Evolutionary conservation across 805 yeast genomes (phyloP).

Genomic region (Cephaloascus fragrans): DNA sequence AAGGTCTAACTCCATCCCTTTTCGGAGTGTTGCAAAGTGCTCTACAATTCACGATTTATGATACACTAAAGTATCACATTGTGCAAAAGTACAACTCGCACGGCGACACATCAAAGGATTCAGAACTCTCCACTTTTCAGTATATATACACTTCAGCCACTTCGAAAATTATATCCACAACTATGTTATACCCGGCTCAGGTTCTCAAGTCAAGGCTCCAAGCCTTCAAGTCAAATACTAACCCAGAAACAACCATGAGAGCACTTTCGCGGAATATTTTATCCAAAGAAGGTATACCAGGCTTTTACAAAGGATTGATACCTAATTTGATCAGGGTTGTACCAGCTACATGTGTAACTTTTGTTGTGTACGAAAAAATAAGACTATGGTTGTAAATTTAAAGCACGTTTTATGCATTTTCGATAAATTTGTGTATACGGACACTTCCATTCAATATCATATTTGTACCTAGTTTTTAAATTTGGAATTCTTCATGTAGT

Average conservation of each 20-base stretch:
- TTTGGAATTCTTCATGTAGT: too few relatives aligned
- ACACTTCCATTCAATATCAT: too few relatives aligned
- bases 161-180: conserved; percentile 61
- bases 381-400: neutral
- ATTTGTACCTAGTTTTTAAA: too few relatives aligned
- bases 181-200: conserved; percentile 75
- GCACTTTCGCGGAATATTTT: conserved; percentile 29
- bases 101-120: conserved; percentile 3
- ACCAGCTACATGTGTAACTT: conserved; percentile 90
- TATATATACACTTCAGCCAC: conserved; percentile 57
- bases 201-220: conserved; percentile 74
- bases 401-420: too few relatives aligned
- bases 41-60: conserved; percentile 79
- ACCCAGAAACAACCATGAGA: conserved; percentile 13
- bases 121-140: conserved; percentile 37
- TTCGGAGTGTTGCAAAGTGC: conserved; percentile 87
- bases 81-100: conserved; percentile 4
- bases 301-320: conserved; percentile 76
- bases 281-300: conserved; percentile 44
- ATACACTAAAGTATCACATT: conserved; percentile 47
- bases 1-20: conserved; percentile 65
- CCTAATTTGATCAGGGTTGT: conserved; percentile 76
- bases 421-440: too few relatives aligned
- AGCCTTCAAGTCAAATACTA: conserved; percentile 21
- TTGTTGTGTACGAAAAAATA: conserved; percentile 65